Percentiles rank a stretch among this genome's conserved stretches.
These are phyloP conservation scores for Thinopyrum elongatum DNA, from an alignment of 176 grass and related monocot species.

Conservation along the genomic window DNA sequence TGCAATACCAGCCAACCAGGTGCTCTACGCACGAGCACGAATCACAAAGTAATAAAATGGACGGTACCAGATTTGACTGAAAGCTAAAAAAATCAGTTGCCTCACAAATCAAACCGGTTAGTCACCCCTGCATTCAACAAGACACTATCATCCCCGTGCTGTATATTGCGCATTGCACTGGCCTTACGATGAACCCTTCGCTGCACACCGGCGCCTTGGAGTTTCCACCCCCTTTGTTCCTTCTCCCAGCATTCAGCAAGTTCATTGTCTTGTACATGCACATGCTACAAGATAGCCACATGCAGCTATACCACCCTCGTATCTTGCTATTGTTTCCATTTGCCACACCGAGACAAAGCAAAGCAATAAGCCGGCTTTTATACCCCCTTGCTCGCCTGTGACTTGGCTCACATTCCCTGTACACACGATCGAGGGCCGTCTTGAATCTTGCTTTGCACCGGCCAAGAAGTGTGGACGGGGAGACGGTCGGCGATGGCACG, in stretches of 20 bases:
- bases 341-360: background rate
- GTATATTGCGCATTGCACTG: background rate
- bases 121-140: background rate
- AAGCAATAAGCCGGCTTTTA: background rate
- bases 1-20: too few species aligned
- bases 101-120: too few species aligned
- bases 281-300: background rate
- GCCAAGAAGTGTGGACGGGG: background rate
- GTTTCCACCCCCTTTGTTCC: background rate
- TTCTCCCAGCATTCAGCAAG: background rate
- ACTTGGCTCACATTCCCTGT: background rate
- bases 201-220: background rate
- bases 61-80: too few species aligned
- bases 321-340: constrained; percentile 2
- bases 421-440: background rate
- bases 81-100: too few species aligned
- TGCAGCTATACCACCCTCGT: background rate
- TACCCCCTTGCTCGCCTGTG: background rate
- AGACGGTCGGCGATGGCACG: background rate
- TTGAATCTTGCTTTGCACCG: background rate
- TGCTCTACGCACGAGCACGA: too few species aligned
- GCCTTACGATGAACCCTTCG: background rate
- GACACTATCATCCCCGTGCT: background rate
- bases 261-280: background rate
- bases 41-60: too few species aligned